phyloP scores from a whole-genome alignment of 2,329 filamentous ascomycete species.

The Tolypocladium pustulatum region DNA sequence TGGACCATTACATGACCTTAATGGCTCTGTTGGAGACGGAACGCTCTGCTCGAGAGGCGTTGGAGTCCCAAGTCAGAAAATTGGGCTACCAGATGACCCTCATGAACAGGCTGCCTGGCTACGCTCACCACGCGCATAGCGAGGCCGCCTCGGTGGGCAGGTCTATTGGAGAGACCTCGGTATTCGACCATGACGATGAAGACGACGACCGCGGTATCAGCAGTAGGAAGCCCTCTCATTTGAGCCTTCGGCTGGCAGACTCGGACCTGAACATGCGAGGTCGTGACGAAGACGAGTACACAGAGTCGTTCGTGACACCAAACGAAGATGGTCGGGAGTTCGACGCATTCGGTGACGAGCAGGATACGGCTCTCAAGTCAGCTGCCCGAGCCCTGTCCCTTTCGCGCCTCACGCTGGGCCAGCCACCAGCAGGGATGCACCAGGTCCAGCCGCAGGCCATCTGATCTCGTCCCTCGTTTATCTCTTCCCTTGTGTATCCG shows the following conservation, averaged over 20 bases:
- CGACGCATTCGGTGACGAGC: slow-evolving; percentile 29
- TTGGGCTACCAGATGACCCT: slow-evolving; percentile 39
- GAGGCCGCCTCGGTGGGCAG: slow-evolving; percentile 23
- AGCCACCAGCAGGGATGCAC: slow-evolving; percentile 9
- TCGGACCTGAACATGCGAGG: background rate
- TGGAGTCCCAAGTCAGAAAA: slow-evolving; percentile 46
- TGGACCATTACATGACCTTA: slow-evolving; percentile 39
- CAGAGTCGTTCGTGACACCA: slow-evolving; percentile 43
- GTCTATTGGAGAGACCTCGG: slow-evolving; percentile 26
- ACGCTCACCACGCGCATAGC: slow-evolving; percentile 9
- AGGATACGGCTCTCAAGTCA: slow-evolving; percentile 31
- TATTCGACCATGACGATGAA: slow-evolving; percentile 32
- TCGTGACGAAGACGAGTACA: slow-evolving; percentile 29
- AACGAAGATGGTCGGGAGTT: slow-evolving; percentile 32
- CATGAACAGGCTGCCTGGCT: slow-evolving; percentile 26
- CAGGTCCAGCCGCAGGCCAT: slow-evolving; percentile 14
- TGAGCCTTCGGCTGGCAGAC: background rate
- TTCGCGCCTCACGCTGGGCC: slow-evolving; percentile 43
- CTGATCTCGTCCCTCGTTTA: slow-evolving; percentile 1
- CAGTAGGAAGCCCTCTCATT: background rate
- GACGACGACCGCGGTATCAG: slow-evolving; percentile 13
- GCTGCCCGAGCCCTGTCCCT: slow-evolving; percentile 56
- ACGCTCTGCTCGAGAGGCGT: slow-evolving; percentile 40
- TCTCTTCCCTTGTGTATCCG: background rate
- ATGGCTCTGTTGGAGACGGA: slow-evolving; percentile 45